phyloP scores from a whole-genome alignment of 139 green algal genomes.

The Volvox reticuliferus region DNA sequence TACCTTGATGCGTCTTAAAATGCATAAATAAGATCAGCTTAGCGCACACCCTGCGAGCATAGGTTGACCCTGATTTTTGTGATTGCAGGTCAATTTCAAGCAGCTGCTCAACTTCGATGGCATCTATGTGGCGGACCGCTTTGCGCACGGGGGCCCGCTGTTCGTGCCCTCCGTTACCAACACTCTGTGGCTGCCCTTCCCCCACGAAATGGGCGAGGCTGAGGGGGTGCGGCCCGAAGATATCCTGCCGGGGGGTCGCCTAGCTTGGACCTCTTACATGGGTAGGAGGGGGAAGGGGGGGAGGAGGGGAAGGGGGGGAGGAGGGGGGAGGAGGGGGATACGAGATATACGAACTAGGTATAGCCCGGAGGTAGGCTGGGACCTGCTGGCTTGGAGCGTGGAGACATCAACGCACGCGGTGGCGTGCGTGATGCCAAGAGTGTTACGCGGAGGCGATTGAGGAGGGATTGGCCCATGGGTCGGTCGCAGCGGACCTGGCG shows the following conservation, averaged over 20 bases:
- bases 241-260: background rate
- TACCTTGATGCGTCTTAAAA: too few species aligned
- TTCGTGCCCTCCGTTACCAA: constrained; percentile 27
- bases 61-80: too few species aligned
- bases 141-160: background rate
- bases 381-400: too few species aligned
- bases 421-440: too few species aligned
- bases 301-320: background rate
- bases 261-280: constrained; percentile 22
- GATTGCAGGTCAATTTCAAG: constrained; percentile 41
- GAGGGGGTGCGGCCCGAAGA: background rate
- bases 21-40: too few species aligned
- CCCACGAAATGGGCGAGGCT: background rate
- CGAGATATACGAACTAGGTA: too few species aligned
- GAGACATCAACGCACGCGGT: too few species aligned
- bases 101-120: constrained; percentile 48
- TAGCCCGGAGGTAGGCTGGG: too few species aligned
- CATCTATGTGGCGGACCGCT: constrained; percentile 45
- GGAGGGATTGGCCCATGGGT: too few species aligned
- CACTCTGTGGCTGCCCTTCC: constrained; percentile 44
- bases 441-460: too few species aligned
- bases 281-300: background rate
- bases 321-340: background rate
- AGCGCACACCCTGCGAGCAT: too few species aligned
- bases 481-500: too few species aligned